Percentiles rank a stretch among this genome's conserved stretches.
phyloP scores from a whole-genome alignment of 139 green algal species.

The Ettlia oleoabundans region DNA sequence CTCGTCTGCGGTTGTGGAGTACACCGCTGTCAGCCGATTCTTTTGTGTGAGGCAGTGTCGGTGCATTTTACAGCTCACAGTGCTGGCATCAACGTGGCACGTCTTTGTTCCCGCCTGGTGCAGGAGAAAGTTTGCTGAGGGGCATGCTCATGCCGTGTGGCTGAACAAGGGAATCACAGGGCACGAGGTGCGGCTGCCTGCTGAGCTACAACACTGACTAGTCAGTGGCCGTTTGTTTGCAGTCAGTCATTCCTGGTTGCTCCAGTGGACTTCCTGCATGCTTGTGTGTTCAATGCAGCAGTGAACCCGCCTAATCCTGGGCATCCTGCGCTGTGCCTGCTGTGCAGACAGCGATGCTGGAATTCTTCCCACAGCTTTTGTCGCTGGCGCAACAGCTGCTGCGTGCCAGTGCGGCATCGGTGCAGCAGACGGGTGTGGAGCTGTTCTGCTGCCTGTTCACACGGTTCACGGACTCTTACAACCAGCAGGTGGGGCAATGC shows the following conservation, averaged over 20 bases:
- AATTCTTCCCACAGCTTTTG: conserved; percentile 33
- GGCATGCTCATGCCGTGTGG: conserved; percentile 23
- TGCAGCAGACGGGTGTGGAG: conserved; percentile 15
- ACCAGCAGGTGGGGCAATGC: conserved; percentile 25
- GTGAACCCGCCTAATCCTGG: not conserved
- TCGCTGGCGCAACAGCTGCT: conserved; percentile 37
- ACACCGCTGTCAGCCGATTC: not conserved
- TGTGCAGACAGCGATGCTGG: conserved; percentile 20
- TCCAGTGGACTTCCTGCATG: too few relatives aligned
- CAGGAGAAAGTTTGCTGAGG: conserved; percentile 46
- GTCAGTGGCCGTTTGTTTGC: too few relatives aligned
- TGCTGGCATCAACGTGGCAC: not conserved
- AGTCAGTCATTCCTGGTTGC: not conserved
- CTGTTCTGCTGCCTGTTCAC: conserved; percentile 42
- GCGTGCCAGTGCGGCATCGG: not conserved
- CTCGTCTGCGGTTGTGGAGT: not conserved
- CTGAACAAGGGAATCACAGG: conserved; percentile 26
- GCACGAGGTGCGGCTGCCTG: conserved; percentile 30
- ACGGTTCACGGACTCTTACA: conserved; percentile 26
- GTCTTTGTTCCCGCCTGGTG: not conserved
- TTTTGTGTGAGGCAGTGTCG: too few relatives aligned
- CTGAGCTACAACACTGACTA: not conserved
- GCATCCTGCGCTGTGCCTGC: not conserved
- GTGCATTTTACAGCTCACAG: too few relatives aligned
- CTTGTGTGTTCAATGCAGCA: not conserved